These are phyloP conservation scores for Glycyrrhiza uralensis DNA, from an alignment of 306 rosid species.

Conservation along the genomic window DNA sequence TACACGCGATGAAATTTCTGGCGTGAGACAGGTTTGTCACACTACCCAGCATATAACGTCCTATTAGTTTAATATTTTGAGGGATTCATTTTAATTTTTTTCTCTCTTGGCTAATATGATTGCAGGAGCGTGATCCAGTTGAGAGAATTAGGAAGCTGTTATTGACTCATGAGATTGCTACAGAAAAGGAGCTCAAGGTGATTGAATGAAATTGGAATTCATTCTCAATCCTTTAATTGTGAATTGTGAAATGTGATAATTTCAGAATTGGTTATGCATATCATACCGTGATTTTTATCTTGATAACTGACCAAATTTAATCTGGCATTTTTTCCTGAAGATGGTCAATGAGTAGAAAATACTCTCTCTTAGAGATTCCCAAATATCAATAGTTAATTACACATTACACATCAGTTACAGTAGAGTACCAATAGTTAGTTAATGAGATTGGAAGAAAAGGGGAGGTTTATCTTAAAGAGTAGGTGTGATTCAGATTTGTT, in stretches of 20 bases:
- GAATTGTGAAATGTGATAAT: background rate
- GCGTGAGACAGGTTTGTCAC: conserved; percentile 80
- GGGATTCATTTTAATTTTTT: background rate
- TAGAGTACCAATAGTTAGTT: background rate
- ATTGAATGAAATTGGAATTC: background rate
- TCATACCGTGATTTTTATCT: background rate
- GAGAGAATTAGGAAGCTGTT: conserved; percentile 89
- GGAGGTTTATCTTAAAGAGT: background rate
- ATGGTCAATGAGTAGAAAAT: background rate
- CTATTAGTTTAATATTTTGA: background rate
- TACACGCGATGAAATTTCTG: conserved; percentile 95
- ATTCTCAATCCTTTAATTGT: background rate
- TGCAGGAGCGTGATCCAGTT: conserved; percentile 94
- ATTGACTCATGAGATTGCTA: conserved; percentile 64
- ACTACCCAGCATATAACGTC: background rate
- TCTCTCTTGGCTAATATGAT: conserved; percentile 22
- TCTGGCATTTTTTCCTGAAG: background rate
- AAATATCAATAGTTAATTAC: background rate
- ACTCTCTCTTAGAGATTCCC: background rate
- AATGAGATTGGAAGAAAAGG: background rate
- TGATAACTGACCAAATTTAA: conserved; percentile 5
- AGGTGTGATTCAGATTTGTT: background rate
- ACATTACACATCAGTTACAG: no score
- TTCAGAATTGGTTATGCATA: background rate
- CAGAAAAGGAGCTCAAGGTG: conserved; percentile 94